Percentiles rank a stretch among this genome's conserved stretches.
phyloP scores from a whole-genome alignment of 1,284 basidiomycete species.

The Caloboletus inedulis region DNA sequence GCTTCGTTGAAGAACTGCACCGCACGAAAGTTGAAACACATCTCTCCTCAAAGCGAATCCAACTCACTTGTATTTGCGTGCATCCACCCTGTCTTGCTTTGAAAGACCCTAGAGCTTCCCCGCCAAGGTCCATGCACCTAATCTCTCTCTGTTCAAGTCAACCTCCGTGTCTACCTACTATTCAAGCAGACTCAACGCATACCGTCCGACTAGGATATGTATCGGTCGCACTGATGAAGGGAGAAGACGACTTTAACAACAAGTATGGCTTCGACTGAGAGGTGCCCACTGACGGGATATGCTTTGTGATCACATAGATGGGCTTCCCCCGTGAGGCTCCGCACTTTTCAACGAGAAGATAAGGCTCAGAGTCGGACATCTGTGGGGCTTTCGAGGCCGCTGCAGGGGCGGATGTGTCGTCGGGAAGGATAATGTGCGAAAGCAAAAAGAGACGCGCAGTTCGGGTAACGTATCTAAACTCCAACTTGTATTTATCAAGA shows the following conservation, averaged over 20 bases:
- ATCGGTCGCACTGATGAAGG: slow-evolving; percentile 27
- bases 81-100: slow-evolving; percentile 42
- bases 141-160: slow-evolving; percentile 38
- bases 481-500: slow-evolving; percentile 28
- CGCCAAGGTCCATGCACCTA: slow-evolving; percentile 42
- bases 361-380: slow-evolving; percentile 38
- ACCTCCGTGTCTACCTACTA: neutral
- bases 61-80: slow-evolving; percentile 41
- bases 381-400: slow-evolving; percentile 7
- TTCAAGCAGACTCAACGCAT: slow-evolving; percentile 12
- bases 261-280: neutral
- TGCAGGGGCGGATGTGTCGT: slow-evolving; percentile 10
- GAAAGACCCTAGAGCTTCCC: slow-evolving; percentile 40
- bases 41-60: neutral
- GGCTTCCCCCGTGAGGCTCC: slow-evolving; percentile 40
- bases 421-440: slow-evolving; percentile 24
- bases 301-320: slow-evolving; percentile 43
- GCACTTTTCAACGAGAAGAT: slow-evolving; percentile 41
- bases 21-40: neutral
- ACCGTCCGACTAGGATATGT: slow-evolving; percentile 35
- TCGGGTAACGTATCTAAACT: slow-evolving; percentile 29
- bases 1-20: slow-evolving; percentile 42
- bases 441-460: slow-evolving; percentile 24
- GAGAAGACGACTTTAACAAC: slow-evolving; percentile 10
- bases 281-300: slow-evolving; percentile 38